Evolutionary conservation across 2,329 filamentous ascomycete species (phyloP), one percentile per base, ranked within the genome.

Genomic region (Mycogone perniciosa): DNA sequence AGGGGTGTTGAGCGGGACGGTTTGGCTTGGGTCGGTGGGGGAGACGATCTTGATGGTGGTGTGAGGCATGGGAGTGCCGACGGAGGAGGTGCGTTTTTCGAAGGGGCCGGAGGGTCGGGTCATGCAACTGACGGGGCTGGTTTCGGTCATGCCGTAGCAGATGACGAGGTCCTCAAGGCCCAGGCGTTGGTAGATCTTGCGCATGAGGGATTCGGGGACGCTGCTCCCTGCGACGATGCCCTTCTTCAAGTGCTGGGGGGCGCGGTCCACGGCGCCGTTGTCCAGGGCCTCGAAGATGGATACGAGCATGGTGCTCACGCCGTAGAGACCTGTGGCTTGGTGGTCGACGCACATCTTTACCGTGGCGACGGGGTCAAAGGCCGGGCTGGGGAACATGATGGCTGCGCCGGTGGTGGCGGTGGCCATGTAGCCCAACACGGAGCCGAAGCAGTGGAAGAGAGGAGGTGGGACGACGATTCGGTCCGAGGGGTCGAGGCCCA

Each of bases 141-240:
- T 96, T 70, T 96, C 91, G 1, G 91, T 96, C 90, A 95, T 95
- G 54, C 91, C 91, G 67, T 96, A 97, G 74, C 91, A 96, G 56
- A 96, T 96, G 0, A 91, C 92, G 26, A 97, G 71, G 50, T 95
- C 87, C 0, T 77, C 80, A 13, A 97, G 72, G 44, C 93, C 93
- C 7, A 97, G 74, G 2, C 73, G 76, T 27, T 76, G 76, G 65
- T 92, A 86, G 6, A 97, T 71, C 53, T 80, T 82, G 13, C 78
- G 76, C 88, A 95, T 95, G 30, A 96, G 75, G 48, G 88, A 79
- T 20, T 85, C 81, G 0, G 93, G 92, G 2, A 97, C 85, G n/a
- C 83, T 87, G 50, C 81, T 87, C 0, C 93, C 93, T 0, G 92
- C 89, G 8, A 87, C 90, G 59, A 97, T 96, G 31, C 93, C 93